Evolutionary conservation across 2,329 filamentous ascomycete species (phyloP).

Genomic region (Penicillium sp.): DNA sequence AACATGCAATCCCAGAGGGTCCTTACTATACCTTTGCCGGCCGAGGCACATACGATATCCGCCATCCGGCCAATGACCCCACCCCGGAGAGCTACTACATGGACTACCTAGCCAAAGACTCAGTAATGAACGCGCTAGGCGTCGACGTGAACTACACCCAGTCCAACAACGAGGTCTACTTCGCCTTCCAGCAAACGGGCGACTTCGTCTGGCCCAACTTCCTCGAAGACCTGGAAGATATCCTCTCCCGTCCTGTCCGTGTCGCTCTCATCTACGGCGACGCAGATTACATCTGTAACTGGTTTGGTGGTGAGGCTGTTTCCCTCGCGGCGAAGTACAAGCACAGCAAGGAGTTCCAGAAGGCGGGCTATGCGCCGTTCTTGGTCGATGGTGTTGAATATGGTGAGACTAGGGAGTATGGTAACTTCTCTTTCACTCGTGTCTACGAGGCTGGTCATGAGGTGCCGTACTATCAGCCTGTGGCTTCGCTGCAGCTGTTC

Average conservation of each 20-base stretch:
- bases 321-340: conserved; percentile 57
- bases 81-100: conserved; percentile 61
- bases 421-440: conserved; percentile 66
- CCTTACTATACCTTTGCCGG: conserved; percentile 55
- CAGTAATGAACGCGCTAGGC: conserved; percentile 58
- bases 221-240: conserved; percentile 56
- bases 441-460: conserved; percentile 65
- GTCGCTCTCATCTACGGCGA: conserved; percentile 70
- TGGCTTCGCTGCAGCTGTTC: conserved; percentile 59
- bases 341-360: conserved; percentile 56
- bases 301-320: conserved; percentile 68
- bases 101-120: conserved; percentile 61
- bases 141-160: conserved; percentile 59
- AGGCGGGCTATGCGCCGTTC: conserved; percentile 69
- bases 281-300: conserved; percentile 56
- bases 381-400: conserved; percentile 63
- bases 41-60: conserved; percentile 60
- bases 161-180: conserved; percentile 43
- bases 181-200: conserved; percentile 51
- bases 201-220: conserved; percentile 64
- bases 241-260: conserved; percentile 60
- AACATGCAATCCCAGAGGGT: conserved; percentile 35
- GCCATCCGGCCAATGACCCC: conserved; percentile 55
- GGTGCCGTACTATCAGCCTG: conserved; percentile 56
- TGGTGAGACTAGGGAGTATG: conserved; percentile 71